Base-by-base conservation (phyloP, 805 yeast species). In the Cyberlindnera lachancei region DNA sequence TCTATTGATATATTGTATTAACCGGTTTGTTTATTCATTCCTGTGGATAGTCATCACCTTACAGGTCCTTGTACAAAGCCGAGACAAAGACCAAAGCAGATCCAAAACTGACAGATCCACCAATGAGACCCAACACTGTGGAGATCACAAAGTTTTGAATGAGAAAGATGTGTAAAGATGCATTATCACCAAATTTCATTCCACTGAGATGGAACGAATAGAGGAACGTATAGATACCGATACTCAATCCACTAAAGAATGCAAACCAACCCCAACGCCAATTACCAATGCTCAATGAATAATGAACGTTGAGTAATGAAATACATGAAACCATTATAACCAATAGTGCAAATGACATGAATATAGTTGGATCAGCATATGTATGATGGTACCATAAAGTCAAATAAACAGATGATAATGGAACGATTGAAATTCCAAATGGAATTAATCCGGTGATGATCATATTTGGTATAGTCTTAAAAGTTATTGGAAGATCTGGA, bases 241-340 rank as follows among this genome's bases (percentile, higher is more conserved):
- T 36, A n/a, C 51, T 37, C 6, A 41, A 29, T 4, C 57, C 58
- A 33, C 44, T 43, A 8, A 42, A 20, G 40, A 53, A 42, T 3
- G 48, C 35, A 15, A 41, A 36, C 57, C 57, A 52, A 7, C 42
- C 45, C 59, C 59, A 54, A 27, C 44, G 47, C 56, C 58, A 51
- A 27, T 52, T 46, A 13, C 58, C 58, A 14, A 44, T 38, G 18
- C 47, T 33, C 10, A 53, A 30, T 10, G 46, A 37, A 18, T 51
- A 38, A 28, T 48, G 45, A 19, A 48, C 28, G 35, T 49, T 46
- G 27, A 53, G 20, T 3, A 37, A 34, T 7, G 45, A 45, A 18
- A 50, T 45, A 15, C 44, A 15, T 6, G 31, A 25, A 6, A 46
- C 27, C 12, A 54, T 22, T 1, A 30, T 13, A 4, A 54, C 23